These are phyloP conservation scores for Diplodia seriata DNA, from an alignment of 2,329 filamentous ascomycete species.

Conservation along the genomic window DNA sequence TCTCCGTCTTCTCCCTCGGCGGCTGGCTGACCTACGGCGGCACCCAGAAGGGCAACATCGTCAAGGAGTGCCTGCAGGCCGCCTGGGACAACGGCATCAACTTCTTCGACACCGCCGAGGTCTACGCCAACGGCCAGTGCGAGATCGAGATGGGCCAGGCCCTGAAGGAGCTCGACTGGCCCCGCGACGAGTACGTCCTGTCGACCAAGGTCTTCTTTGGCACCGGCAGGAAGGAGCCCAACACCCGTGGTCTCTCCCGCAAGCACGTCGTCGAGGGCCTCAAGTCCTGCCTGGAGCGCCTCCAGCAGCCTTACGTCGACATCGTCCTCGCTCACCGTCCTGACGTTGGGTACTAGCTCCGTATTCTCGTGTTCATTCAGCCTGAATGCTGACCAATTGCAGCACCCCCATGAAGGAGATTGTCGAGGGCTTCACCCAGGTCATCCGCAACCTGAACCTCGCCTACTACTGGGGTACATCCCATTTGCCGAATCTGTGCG, in stretches of 20 bases:
- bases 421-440: conserved; percentile 62
- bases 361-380: neutral
- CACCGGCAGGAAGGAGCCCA: conserved; percentile 64
- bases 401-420: conserved; percentile 68
- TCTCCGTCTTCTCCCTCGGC: conserved; percentile 59
- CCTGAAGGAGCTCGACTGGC: conserved; percentile 57
- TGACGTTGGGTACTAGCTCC: conserved; percentile 55
- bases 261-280: conserved; percentile 63
- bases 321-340: conserved; percentile 68
- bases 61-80: conserved; percentile 59
- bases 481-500: neutral
- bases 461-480: conserved; percentile 67
- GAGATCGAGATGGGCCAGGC: conserved; percentile 65
- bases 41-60: conserved; percentile 57
- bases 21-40: conserved; percentile 57
- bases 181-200: conserved; percentile 55
- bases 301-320: conserved; percentile 71
- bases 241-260: conserved; percentile 54
- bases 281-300: conserved; percentile 63
- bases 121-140: conserved; percentile 65
- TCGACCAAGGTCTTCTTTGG: conserved; percentile 58
- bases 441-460: conserved; percentile 62
- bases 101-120: conserved; percentile 59
- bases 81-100: conserved; percentile 60
- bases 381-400: conserved; percentile 11